phyloP scores from a whole-genome alignment of 2,329 filamentous ascomycete species.

The Stachybotrys elegans region DNA sequence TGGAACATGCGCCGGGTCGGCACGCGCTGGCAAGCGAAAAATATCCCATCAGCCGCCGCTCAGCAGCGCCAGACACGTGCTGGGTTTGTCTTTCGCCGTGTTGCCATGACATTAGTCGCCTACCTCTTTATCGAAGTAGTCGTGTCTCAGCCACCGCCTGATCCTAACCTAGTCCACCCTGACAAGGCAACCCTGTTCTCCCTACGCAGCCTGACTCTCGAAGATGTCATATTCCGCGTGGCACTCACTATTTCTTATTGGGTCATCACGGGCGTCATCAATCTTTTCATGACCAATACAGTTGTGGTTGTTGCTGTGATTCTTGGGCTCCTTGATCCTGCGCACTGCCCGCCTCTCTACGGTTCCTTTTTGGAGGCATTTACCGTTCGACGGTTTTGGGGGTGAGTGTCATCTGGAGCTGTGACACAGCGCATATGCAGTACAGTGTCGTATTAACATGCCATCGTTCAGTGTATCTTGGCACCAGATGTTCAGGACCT shows the following conservation, averaged over 20 bases:
- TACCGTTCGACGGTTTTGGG: slow-evolving; percentile 3
- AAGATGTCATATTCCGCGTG: neutral
- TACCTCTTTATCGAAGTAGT: slow-evolving; percentile 3
- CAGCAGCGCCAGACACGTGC: neutral
- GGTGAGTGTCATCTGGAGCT: too few relatives aligned
- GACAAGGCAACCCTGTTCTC: slow-evolving; percentile 3
- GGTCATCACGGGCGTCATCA: neutral
- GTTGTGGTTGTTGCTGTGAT: neutral
- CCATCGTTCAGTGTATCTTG: slow-evolving; percentile 1
- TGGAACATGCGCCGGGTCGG: slow-evolving; percentile 4
- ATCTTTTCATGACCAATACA: neutral
- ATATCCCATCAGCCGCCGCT: neutral
- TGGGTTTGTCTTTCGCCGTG: neutral
- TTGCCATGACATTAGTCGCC: neutral
- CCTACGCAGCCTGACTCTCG: neutral
- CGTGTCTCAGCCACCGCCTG: slow-evolving; percentile 3
- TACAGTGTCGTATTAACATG: neutral
- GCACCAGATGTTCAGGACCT: slow-evolving; percentile 5
- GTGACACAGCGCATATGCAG: too few relatives aligned
- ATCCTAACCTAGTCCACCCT: neutral
- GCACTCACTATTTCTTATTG: neutral
- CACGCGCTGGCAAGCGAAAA: slow-evolving; percentile 3
- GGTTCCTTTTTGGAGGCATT: slow-evolving; percentile 2
- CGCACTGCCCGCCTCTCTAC: neutral
- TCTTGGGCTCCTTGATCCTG: neutral